A percentile compares a stretch with the other conserved stretches of the same genome.
These are phyloP conservation scores for Bipolaris victoriae DNA, from an alignment of 2,329 filamentous ascomycete species.

Conservation along the genomic window DNA sequence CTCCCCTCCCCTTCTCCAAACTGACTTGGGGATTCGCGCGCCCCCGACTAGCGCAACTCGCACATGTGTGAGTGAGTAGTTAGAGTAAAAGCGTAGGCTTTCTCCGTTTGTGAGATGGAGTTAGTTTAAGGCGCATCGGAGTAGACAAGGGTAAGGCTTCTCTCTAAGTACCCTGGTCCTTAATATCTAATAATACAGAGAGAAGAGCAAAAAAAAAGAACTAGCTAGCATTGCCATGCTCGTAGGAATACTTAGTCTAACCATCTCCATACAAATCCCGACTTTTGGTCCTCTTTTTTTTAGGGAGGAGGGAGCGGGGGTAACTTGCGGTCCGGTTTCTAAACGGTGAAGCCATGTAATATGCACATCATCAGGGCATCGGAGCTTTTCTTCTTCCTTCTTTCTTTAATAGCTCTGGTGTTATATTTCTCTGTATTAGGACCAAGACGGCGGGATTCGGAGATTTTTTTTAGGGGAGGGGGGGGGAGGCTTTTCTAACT, in stretches of 20 bases:
- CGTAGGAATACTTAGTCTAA: too few relatives aligned
- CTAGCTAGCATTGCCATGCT: conserved; percentile 8
- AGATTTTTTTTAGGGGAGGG: background rate
- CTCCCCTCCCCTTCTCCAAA: background rate
- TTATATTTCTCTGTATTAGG: too few relatives aligned
- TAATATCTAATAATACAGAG: conserved; percentile 8
- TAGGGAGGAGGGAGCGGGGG: too few relatives aligned
- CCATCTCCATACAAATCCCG: too few relatives aligned
- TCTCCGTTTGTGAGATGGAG: background rate
- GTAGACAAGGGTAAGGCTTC: too few relatives aligned
- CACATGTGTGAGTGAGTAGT: too few relatives aligned
- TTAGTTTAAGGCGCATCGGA: too few relatives aligned
- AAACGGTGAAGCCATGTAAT: conserved; percentile 16
- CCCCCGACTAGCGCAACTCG: conserved; percentile 29
- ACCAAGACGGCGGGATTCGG: conserved; percentile 27
- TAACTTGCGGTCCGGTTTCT: too few relatives aligned
- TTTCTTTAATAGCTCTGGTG: background rate
- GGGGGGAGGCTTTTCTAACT: conserved; percentile 1
- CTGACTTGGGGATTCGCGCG: conserved; percentile 4
- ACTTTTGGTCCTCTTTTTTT: too few relatives aligned
- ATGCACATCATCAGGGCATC: conserved; percentile 15
- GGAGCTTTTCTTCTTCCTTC: conserved; percentile 2
- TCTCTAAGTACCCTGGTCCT: background rate
- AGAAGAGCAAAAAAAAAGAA: conserved; percentile 1
- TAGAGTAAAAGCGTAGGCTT: background rate